Evolutionary conservation across 495 filamentous ascomycete genomes (phyloP).

Genomic region (Penicillium angulare): DNA sequence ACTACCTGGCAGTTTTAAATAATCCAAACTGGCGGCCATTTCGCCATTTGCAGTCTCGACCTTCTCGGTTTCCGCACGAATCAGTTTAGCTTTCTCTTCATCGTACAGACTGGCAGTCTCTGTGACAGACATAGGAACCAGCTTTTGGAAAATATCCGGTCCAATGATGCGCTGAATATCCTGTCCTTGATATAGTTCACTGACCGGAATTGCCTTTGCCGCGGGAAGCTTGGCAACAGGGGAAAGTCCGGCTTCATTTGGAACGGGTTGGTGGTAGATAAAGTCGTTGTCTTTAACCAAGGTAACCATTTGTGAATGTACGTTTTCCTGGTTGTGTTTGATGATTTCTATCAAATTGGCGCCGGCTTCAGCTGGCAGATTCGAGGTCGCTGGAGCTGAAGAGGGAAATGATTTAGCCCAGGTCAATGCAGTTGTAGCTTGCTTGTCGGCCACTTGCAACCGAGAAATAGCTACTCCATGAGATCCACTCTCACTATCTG

Average conservation of each 20-base stretch:
- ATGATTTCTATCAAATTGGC: slow-evolving; percentile 70
- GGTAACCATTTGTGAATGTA: slow-evolving; percentile 75
- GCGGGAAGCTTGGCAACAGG: slow-evolving; percentile 88
- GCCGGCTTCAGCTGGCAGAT: slow-evolving; percentile 78
- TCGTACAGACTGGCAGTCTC: slow-evolving; percentile 97
- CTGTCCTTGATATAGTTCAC: slow-evolving; percentile 93
- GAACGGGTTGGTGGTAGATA: slow-evolving; percentile 93
- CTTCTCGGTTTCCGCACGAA: slow-evolving; percentile 89
- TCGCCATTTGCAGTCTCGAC: slow-evolving; percentile 89
- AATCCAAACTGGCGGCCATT: slow-evolving; percentile 93
- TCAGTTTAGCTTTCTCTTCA: slow-evolving; percentile 95
- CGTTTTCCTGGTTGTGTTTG: slow-evolving; percentile 73
- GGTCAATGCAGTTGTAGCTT: slow-evolving; percentile 70
- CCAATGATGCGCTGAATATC: slow-evolving; percentile 97
- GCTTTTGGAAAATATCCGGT: slow-evolving; percentile 94
- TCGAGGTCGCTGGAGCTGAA: slow-evolving; percentile 75
- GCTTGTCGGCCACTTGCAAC: slow-evolving; percentile 74
- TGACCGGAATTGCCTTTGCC: slow-evolving; percentile 97
- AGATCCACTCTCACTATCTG: slow-evolving; percentile 83
- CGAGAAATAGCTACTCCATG: slow-evolving; percentile 86
- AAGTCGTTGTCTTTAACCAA: slow-evolving; percentile 94
- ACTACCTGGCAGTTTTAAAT: slow-evolving; percentile 84
- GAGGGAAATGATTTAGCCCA: slow-evolving; percentile 79
- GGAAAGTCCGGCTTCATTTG: slow-evolving; percentile 75
- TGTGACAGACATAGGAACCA: slow-evolving; percentile 94